Base-by-base conservation (phyloP, 257 asterid genomes). In the Solanum phureja region DNA sequence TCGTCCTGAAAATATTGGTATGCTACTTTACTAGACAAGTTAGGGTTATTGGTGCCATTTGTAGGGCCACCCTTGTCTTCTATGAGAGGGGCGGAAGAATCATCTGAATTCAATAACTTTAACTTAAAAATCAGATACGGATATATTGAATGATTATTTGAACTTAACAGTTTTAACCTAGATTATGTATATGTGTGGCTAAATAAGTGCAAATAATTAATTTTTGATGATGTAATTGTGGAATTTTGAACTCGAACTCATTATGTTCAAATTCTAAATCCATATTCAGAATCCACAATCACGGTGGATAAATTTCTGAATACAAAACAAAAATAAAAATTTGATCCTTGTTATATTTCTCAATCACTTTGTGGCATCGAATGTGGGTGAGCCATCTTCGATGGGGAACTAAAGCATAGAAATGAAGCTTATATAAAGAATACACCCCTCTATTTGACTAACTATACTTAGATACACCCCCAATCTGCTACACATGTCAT, bases 21-120 rank as follows among this genome's bases (percentile, higher is more conserved):
- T 2, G 79, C 6, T 66, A 46, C 84, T 56, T 91, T 91, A 83
- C 89, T 69, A 69, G 91, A 87, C 77, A 84, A 24, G 38, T 72
- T 86, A 27, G 88, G 87, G 58, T 31, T 66, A 56, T n/a, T 86
- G 44, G 87, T 73, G 52, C 74, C 19, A 27, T 88, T 40, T 40
- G 89, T 46, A 64, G 87, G 44, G 40, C 75, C 46, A 37, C 75
- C 83, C 81, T 79, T 38, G 71, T 87, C 69, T 33, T 23, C 33
- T 21, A 10, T 2, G 0, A 4, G 11, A 56, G 16, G 52, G 83
- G 31, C 83, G 0, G 23, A 69, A 69, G 1, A 6, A 31, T 69
- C 8, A 7, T 69, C 7, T 0, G 24, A 72, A 72, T 37, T 37
- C 7, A 31, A 0, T 71, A 71, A 8, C 7, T 71, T 71, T 56